These are phyloP conservation scores for Inosperma sp. DNA, from an alignment of 768 basidiomycete species.

Conservation along the genomic window DNA sequence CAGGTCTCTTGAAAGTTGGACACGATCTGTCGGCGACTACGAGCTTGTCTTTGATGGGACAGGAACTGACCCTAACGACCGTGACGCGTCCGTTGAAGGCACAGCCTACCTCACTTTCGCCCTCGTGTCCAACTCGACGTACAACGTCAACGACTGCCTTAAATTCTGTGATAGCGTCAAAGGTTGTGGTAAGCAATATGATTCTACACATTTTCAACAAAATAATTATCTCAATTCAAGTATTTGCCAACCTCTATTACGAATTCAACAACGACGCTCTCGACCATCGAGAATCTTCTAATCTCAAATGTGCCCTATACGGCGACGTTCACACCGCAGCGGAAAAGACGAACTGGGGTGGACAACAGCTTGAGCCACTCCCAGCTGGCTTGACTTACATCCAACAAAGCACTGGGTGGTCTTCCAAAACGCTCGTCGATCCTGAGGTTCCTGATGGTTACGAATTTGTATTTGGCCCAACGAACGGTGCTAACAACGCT, in stretches of 20 bases:
- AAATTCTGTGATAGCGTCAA: conserved; percentile 35
- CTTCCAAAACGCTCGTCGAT: conserved; percentile 33
- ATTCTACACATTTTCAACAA: conserved; percentile 2
- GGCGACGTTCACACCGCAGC: conserved; percentile 38
- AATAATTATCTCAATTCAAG: conserved; percentile 20
- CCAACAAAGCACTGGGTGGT: conserved; percentile 41
- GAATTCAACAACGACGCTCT: conserved; percentile 43
- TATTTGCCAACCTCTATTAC: conserved; percentile 48
- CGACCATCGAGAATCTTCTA: conserved; percentile 37
- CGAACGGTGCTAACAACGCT: conserved; percentile 44
- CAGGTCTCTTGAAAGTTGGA: conserved; percentile 10
- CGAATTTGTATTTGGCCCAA: conserved; percentile 42
- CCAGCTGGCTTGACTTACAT: conserved; percentile 39
- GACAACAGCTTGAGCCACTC: conserved; percentile 36
- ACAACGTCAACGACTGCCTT: conserved; percentile 41
- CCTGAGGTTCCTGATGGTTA: conserved; percentile 42
- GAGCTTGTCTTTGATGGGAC: conserved; percentile 38
- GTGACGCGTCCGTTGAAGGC: conserved; percentile 44
- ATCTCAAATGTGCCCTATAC: conserved; percentile 46
- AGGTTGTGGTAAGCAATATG: conserved; percentile 37
- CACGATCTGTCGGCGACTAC: conserved; percentile 29
- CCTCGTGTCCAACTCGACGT: conserved; percentile 41
- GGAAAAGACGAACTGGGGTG: conserved; percentile 45
- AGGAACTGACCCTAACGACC: conserved; percentile 30
- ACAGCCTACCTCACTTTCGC: conserved; percentile 48